Conservation (phyloP, 2,329 filamentous ascomycete species). For the Elsinoe arachidis region DNA sequence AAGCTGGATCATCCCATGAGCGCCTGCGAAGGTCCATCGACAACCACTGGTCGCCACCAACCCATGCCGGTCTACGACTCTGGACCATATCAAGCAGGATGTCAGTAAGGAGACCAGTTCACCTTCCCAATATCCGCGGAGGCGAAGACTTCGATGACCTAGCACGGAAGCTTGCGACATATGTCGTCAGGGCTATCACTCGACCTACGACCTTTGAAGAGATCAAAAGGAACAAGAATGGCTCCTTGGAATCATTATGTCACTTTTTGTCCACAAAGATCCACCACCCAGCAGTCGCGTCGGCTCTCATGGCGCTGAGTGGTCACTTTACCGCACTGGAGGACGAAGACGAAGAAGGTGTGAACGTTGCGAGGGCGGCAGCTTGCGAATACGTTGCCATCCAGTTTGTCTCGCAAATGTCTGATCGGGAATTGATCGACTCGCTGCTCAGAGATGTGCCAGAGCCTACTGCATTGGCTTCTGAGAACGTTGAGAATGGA, state of each 20-base stretch:
- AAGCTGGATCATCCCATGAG: background rate
- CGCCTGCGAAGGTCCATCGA: too few species aligned
- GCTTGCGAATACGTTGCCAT: conserved; percentile 76
- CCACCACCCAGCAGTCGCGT: conserved; percentile 61
- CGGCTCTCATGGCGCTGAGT: conserved; percentile 65
- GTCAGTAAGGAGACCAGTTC: background rate
- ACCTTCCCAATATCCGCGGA: conserved; percentile 40
- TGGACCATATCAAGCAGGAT: background rate
- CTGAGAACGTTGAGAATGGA: background rate
- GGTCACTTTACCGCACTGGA: conserved; percentile 63
- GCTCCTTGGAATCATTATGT: conserved; percentile 51
- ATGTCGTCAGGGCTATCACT: conserved; percentile 53
- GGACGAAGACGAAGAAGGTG: conserved; percentile 50
- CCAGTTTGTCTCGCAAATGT: conserved; percentile 63
- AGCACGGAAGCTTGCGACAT: conserved; percentile 59
- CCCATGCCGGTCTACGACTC: background rate
- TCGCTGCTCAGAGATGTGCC: conserved; percentile 67
- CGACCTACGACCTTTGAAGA: conserved; percentile 66
- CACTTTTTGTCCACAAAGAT: conserved; percentile 55
- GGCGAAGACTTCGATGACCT: conserved; percentile 55
- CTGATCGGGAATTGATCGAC: conserved; percentile 64
- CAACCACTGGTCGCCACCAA: too few species aligned
- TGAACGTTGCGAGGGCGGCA: conserved; percentile 60
- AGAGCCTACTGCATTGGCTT: background rate
- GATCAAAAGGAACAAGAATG: conserved; percentile 55